Evolutionary conservation across 257 asterid species (phyloP).

Genomic region (Sherardia arvensis): DNA sequence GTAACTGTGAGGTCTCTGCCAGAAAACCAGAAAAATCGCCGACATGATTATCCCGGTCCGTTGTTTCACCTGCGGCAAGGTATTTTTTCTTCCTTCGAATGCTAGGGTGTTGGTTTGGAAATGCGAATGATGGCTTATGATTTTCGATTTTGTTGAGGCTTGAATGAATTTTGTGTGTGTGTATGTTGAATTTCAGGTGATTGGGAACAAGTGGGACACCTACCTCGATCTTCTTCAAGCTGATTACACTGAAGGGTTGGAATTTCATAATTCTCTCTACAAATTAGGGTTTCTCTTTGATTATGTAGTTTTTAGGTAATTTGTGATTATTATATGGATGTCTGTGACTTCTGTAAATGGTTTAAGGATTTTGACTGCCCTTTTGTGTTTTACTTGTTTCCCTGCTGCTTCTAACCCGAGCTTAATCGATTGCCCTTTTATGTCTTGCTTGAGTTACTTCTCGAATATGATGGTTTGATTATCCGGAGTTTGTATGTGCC

Average conservation of each 20-base stretch:
- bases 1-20: no score
- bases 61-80: slow-evolving; percentile 82
- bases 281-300: neutral
- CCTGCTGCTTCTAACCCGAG: no score
- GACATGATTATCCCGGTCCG: slow-evolving; percentile 72
- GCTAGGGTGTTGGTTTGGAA: no score
- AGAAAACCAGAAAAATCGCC: neutral
- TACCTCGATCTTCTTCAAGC: slow-evolving; percentile 81
- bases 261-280: neutral
- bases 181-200: slow-evolving; percentile 33
- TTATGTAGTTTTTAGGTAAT: no score
- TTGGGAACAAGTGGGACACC: slow-evolving; percentile 81
- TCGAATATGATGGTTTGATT: no score
- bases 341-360: no score
- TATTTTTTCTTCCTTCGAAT: neutral
- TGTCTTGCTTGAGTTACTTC: no score
- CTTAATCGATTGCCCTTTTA: no score
- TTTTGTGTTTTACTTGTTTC: no score
- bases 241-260: slow-evolving; percentile 75
- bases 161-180: neutral
- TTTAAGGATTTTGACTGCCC: no score
- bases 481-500: no score
- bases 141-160: neutral
- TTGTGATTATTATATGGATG: no score
- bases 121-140: neutral